Evolutionary conservation across 345 rosid species (phyloP), one percentile per base, ranked within the genome.

Genomic region (Reutealis trisperma): DNA sequence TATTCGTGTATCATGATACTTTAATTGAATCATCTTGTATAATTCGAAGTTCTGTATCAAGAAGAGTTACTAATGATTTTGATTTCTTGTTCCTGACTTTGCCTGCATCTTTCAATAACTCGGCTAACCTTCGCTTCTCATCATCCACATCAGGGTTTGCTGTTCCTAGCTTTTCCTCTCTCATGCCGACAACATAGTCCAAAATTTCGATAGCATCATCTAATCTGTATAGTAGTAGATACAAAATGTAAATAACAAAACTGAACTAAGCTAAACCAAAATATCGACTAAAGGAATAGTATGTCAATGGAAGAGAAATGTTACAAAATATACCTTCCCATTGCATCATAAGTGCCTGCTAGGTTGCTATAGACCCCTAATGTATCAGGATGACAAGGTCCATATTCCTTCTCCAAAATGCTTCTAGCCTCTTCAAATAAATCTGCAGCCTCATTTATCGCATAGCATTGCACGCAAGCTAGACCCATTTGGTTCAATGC

Each of bases 141-240:
- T 88, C 96, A 2, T 84, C 88, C 63, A 92, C 99, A 64, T 96
- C 98, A 1, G 98, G 96, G 86, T 91, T 91, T 66, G 97, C 98
- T 1, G 97, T 96, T 81, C 99, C 99, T 6, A 96, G 96, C 86
- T 96, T 93, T 85, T 96, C 93, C 68, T 96, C 99, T 85, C 98
- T 93, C 86, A 90, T 89, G 6, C 90, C 92, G 69, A 96, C 97
- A 63, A 96, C 90, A 75, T 85, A 82, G 70, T 96, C 97, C 78
- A 96, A 59, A 72, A 96, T 87, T 75, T 89, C 91, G 74, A 93
- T 96, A n/a, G 99, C 99, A 79, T 93, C 98, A 70, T 89, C 94
- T 75, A 88, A 77, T 86, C 99, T 93, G 89, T 42, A 16, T 70
- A 77, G 45, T 37, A 37, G 41, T 6, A 37, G 41, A 37, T 37